These are phyloP conservation scores for Cryptococcus deneoformans DNA, from an alignment of 1,284 basidiomycete species.

Conservation along the genomic window DNA sequence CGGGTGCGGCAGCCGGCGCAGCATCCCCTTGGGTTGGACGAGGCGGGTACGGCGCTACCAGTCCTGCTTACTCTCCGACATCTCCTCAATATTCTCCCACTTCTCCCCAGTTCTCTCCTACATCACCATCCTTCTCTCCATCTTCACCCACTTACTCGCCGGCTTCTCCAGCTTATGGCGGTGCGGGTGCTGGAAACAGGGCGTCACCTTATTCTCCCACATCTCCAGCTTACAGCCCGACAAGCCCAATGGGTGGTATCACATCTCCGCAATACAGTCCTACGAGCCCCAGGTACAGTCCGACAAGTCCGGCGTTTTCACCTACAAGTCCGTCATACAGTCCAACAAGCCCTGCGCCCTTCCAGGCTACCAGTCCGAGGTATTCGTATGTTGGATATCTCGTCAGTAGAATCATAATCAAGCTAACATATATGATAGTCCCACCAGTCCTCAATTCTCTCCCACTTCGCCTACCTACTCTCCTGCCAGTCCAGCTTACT, in stretches of 20 bases:
- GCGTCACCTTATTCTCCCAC: constrained; percentile 41
- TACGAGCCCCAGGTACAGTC: constrained; percentile 38
- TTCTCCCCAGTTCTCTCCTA: constrained; percentile 69
- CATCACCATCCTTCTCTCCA: constrained; percentile 68
- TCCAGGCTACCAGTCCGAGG: constrained; percentile 78
- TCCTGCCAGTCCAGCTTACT: constrained; percentile 36
- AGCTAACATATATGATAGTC: not conserved
- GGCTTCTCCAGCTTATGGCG: constrained; percentile 72
- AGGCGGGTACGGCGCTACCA: constrained; percentile 57
- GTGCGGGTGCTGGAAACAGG: constrained; percentile 8
- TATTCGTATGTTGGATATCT: constrained; percentile 56
- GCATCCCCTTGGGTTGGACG: constrained; percentile 72
- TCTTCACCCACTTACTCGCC: constrained; percentile 39
- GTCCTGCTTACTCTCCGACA: constrained; percentile 60
- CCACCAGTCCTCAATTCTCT: constrained; percentile 57
- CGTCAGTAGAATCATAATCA: not conserved
- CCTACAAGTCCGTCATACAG: constrained; percentile 57
- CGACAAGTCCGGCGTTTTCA: constrained; percentile 36
- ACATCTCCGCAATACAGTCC: constrained; percentile 30
- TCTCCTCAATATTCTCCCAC: constrained; percentile 68
- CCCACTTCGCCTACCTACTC: constrained; percentile 53
- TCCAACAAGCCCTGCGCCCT: constrained; percentile 59
- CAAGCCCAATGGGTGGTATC: constrained; percentile 15
- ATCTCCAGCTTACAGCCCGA: constrained; percentile 33
- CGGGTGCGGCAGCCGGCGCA: constrained; percentile 50